These are phyloP conservation scores for Ailanthus altissimus DNA, from an alignment of 345 rosid species.

Conservation along the genomic window DNA sequence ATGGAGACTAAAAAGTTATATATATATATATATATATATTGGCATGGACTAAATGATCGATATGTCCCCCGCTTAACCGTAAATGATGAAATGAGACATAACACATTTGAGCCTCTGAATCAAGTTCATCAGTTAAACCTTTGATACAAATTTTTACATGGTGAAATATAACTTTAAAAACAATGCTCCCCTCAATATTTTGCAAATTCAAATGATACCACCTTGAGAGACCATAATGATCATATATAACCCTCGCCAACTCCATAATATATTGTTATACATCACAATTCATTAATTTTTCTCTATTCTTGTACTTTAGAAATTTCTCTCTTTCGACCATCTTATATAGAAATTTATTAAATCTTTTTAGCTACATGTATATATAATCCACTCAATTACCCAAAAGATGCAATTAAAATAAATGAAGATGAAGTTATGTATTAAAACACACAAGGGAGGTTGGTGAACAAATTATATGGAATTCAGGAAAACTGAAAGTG, in stretches of 20 bases:
- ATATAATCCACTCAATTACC: neutral
- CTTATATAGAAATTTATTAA: neutral
- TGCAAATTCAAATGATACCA: neutral
- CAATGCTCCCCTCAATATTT: neutral
- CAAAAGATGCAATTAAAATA: neutral
- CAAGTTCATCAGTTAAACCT: too few species aligned
- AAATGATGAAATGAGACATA: too few species aligned
- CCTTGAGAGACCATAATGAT: neutral
- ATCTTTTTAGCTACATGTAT: neutral
- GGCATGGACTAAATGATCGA: too few species aligned
- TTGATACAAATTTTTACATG: neutral
- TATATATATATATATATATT: too few species aligned
- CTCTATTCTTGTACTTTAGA: neutral
- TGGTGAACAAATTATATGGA: constrained; percentile 7
- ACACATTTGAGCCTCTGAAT: too few species aligned
- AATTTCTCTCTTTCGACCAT: neutral
- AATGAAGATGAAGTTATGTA: too few species aligned
- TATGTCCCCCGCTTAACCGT: too few species aligned
- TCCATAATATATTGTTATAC: neutral
- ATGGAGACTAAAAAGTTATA: too few species aligned
- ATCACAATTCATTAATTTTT: neutral
- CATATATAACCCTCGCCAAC: neutral
- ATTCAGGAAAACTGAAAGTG: neutral
- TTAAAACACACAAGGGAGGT: neutral
- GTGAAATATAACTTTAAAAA: neutral